Conservation (phyloP, 2,329 filamentous ascomycete species). For the Claviceps citrina region DNA sequence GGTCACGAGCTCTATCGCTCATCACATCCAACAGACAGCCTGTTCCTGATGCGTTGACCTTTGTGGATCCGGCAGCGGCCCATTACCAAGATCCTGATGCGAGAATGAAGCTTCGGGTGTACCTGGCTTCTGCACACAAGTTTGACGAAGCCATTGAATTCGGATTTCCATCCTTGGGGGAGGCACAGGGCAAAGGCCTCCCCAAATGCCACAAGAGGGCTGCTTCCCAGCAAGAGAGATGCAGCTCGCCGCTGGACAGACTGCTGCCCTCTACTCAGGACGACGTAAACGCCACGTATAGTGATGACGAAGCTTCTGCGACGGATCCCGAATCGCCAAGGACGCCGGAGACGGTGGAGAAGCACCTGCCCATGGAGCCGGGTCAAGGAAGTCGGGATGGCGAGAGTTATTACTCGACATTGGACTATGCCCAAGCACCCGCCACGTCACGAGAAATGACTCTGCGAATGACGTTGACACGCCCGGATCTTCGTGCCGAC, state of each 20-base stretch:
- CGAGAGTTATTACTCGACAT: constrained; percentile 14
- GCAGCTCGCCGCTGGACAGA: constrained; percentile 29
- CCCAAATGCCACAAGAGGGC: constrained; percentile 9
- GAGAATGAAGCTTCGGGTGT: constrained; percentile 69
- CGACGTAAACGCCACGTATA: constrained; percentile 39
- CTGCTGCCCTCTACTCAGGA: constrained; percentile 43
- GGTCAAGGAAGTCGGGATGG: constrained; percentile 14
- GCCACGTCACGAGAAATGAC: constrained; percentile 73
- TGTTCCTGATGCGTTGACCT: constrained; percentile 10
- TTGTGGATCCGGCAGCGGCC: constrained; percentile 54
- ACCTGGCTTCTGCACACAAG: constrained; percentile 77
- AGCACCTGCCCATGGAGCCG: constrained; percentile 16
- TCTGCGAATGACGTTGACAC: constrained; percentile 83
- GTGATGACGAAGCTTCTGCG: constrained; percentile 35
- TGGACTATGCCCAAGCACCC: constrained; percentile 34
- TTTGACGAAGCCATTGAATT: constrained; percentile 93
- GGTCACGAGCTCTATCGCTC: constrained; percentile 39
- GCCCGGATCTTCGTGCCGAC: constrained; percentile 66
- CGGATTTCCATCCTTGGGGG: constrained; percentile 60
- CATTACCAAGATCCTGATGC: constrained; percentile 88
- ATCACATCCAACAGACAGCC: constrained; percentile 32
- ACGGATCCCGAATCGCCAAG: constrained; percentile 44
- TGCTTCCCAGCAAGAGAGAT: constrained; percentile 13
- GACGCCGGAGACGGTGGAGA: constrained; percentile 36
- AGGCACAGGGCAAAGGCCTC: constrained; percentile 19